A percentile compares a stretch with the other conserved stretches of the same genome.
Evolutionary conservation across 208 protist species (phyloP).

Genomic region (Phytomonas serpens): DNA sequence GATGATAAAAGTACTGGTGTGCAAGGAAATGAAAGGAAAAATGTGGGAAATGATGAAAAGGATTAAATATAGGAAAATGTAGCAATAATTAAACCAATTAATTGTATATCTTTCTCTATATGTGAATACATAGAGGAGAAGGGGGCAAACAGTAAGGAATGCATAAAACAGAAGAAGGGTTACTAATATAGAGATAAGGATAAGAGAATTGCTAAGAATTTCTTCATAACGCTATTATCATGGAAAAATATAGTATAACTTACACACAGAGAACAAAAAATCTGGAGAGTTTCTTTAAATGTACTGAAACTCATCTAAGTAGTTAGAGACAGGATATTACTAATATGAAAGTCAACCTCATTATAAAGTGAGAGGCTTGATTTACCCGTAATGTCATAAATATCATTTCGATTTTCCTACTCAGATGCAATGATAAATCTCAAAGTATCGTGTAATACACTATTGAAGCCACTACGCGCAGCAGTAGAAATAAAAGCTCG

Average conservation of each 20-base stretch:
- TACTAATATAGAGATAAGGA: slow-evolving; percentile 5
- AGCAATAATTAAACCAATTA: slow-evolving; percentile 5
- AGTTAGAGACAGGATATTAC: background rate
- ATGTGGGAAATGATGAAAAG: slow-evolving; percentile 5
- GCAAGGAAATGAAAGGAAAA: slow-evolving; percentile 2
- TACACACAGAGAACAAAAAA: too few relatives aligned
- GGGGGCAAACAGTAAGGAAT: background rate
- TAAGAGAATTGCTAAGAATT: background rate
- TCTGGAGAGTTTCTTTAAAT: background rate
- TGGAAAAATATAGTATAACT: too few relatives aligned
- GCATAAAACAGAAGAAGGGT: slow-evolving; percentile 10
- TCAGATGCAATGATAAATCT: background rate
- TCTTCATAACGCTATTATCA: slow-evolving; percentile 6
- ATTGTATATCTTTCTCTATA: background rate
- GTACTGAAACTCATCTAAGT: background rate
- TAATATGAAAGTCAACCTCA: background rate
- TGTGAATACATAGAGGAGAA: background rate
- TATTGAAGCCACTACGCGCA: background rate
- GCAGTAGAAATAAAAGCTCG: background rate
- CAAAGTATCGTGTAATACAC: background rate
- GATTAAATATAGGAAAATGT: slow-evolving; percentile 11
- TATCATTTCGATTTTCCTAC: background rate
- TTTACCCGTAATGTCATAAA: background rate
- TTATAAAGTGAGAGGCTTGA: background rate
- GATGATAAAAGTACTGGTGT: background rate